These are phyloP conservation scores for Leishmania amazonensis DNA, from an alignment of 208 protist genomes.

Conservation along the genomic window DNA sequence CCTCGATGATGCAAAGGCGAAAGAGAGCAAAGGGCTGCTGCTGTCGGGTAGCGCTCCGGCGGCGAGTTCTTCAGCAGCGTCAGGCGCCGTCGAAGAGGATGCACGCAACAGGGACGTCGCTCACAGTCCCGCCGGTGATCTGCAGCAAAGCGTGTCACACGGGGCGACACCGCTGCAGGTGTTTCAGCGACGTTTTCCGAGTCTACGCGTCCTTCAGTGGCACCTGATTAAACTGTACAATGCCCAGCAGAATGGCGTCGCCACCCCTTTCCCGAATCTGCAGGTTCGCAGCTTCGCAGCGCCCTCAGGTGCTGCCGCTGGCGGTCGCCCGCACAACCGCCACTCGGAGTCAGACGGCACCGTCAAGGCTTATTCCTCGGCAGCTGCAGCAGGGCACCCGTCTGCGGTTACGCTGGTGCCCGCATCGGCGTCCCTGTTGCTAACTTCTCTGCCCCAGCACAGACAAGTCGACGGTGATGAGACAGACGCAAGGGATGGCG, in stretches of 20 bases:
- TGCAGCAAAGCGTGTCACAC: not conserved
- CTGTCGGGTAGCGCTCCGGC: conserved; percentile 6
- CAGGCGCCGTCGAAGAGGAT: not conserved
- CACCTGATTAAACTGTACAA: conserved; percentile 33
- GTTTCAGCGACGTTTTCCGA: conserved; percentile 28
- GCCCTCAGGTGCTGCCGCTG: not conserved
- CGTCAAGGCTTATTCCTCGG: not conserved
- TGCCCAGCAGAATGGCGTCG: conserved; percentile 17
- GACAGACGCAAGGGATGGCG: not conserved
- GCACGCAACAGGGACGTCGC: not conserved
- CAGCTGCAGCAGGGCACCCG: not conserved
- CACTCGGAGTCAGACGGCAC: not conserved
- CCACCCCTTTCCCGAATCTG: conserved; percentile 25
- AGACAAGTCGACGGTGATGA: conserved; percentile 2
- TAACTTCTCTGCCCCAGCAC: conserved; percentile 3
- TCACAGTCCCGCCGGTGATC: not conserved
- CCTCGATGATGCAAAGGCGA: conserved; percentile 32
- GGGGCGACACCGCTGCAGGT: conserved; percentile 16
- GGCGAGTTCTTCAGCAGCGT: not conserved
- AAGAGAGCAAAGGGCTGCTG: not conserved
- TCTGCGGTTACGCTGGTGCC: not conserved
- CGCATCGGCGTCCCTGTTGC: not conserved
- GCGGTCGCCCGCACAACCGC: not conserved
- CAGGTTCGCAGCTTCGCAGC: conserved; percentile 11
- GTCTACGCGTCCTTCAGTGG: conserved; percentile 31